A percentile compares a stretch with the other conserved stretches of the same genome.
These are phyloP conservation scores for Conticribra weissflogii DNA, from an alignment of 108 stramenopile genomes.

Conservation along the genomic window DNA sequence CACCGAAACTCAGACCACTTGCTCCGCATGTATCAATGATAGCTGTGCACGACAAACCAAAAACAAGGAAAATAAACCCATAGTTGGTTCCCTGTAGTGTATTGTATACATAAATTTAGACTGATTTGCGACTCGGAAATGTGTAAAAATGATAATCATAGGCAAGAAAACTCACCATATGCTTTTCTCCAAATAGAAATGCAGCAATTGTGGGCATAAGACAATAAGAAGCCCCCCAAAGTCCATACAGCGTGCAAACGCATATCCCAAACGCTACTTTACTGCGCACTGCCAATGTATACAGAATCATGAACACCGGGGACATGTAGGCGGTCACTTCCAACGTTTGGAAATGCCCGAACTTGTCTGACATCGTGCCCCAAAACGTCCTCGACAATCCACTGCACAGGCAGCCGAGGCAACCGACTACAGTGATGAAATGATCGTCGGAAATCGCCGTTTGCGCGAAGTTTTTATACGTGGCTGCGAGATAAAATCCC, in stretches of 20 bases:
- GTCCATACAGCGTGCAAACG: slow-evolving; percentile 30
- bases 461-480: slow-evolving; percentile 45
- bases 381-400: slow-evolving; percentile 40
- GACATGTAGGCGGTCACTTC: slow-evolving; percentile 37
- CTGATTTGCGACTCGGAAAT: too few species aligned
- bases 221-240: slow-evolving; percentile 52
- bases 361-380: slow-evolving; percentile 40
- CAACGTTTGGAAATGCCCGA: slow-evolving; percentile 44
- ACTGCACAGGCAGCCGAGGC: slow-evolving; percentile 43
- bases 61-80: slow-evolving; percentile 48
- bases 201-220: slow-evolving; percentile 45
- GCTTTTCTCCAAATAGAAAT: slow-evolving; percentile 45
- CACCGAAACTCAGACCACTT: slow-evolving; percentile 30
- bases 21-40: slow-evolving; percentile 33
- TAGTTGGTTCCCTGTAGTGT: slow-evolving; percentile 15
- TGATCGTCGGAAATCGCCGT: slow-evolving; percentile 40
- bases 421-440: slow-evolving; percentile 48
- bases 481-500: slow-evolving; percentile 2
- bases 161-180: slow-evolving; percentile 44
- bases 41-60: slow-evolving; percentile 39
- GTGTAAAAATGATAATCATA: too few species aligned
- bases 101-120: too few species aligned
- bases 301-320: slow-evolving; percentile 35
- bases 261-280: slow-evolving; percentile 36
- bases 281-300: slow-evolving; percentile 41